Conservation (phyloP, 2,329 filamentous ascomycete species). For the Aspergillus pseudoviridinutans region DNA sequence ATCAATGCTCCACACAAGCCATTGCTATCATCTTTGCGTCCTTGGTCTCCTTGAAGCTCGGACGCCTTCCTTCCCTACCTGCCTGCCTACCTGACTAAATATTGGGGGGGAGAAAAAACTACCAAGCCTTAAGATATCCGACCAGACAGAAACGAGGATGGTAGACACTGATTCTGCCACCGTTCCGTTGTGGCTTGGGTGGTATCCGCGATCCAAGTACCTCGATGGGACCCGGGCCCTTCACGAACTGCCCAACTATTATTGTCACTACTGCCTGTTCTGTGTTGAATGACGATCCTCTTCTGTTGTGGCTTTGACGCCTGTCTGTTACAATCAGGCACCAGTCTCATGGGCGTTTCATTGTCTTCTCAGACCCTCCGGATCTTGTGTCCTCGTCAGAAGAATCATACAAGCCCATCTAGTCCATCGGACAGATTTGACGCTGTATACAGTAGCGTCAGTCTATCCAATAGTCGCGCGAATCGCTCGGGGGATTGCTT, state of each 20-base stretch:
- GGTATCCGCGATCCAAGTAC: not conserved
- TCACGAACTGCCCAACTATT: not conserved
- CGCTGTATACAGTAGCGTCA: not conserved
- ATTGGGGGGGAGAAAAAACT: not conserved
- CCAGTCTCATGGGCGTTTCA: not conserved
- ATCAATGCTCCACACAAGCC: not conserved
- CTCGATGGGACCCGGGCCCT: not conserved
- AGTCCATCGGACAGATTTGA: not conserved
- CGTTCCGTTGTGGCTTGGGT: not conserved
- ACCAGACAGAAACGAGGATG: not conserved
- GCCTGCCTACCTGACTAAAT: not conserved
- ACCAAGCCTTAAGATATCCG: not conserved
- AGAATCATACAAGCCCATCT: not conserved
- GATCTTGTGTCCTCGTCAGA: not conserved
- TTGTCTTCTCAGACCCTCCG: not conserved
- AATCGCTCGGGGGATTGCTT: not conserved
- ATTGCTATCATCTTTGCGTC: conserved; percentile 1
- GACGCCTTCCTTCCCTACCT: not conserved
- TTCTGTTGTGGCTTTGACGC: not conserved
- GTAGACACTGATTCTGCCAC: not conserved
- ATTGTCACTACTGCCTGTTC: not conserved
- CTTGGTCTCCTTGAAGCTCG: not conserved
- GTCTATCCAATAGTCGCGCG: not conserved
- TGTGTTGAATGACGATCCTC: not conserved
- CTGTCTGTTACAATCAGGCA: not conserved